Evolutionary conservation across 176 grass and related monocot species (phyloP), one percentile per base, ranked within the genome.

Genomic region (Rhynchospora pubera): DNA sequence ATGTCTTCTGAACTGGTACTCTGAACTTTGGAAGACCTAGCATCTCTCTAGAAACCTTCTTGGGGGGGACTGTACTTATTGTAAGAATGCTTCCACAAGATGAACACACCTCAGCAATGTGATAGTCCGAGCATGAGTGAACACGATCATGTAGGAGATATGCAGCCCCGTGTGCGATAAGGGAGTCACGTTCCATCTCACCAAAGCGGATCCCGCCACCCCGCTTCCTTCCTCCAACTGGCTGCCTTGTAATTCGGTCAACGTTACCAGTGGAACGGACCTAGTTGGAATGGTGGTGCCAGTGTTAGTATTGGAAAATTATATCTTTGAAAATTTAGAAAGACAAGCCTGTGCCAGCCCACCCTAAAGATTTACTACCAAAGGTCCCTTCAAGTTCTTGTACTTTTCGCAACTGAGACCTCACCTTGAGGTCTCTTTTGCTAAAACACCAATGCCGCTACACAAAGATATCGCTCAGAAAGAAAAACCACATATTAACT

Each of bases 181-280:
- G 58, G 0, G 95, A 89, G 42, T 97, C 95, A 1, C 95, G 92
- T 86, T 97, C 95, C 95, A 97, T 97, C 84, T 97, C 95, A 19
- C 95, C 95, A 12, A 97, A 97, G 24, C 95, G 95, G 69, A 97
- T 97, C 13, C 95, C 95, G 52, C 95, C 95, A 16, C 95, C 95
- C 3, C 83, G 85, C 81, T 97, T 97, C 82, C 95, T 93, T 86
- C 95, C 95, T 91, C 95, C 95, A 46, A 94, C 91, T 3, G 95
- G 95, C 39, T 97, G 95, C 80, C 69, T 89, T 14, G 95, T 97
- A 69, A 94, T 88, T 86, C 93, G 92, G 30, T 97, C 95, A 72
- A 93, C 70, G 55, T 62, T 77, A 63, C 95, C 95, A 51, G 90
- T 94, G 5, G 90, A 91, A 77, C 95, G 95, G 56, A 97, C 95